A percentile compares a stretch with the other conserved stretches of the same genome.
Conservation (phyloP, 164 flowering plant genomes). For the Nymphaea colorata region DNA sequence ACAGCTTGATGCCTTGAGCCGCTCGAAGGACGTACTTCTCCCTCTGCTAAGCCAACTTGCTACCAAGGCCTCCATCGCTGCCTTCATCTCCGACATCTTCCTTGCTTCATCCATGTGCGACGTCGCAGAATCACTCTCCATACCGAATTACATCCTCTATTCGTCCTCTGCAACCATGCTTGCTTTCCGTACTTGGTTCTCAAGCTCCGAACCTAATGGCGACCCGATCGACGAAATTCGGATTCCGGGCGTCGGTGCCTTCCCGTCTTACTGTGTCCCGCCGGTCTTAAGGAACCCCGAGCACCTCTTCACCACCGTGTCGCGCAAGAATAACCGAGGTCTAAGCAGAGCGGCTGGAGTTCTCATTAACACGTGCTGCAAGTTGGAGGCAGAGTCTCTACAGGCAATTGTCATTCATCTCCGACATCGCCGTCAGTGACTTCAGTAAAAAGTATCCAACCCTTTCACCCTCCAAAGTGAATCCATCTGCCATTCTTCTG, state of each 20-base stretch:
- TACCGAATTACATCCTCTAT: slow-evolving; percentile 26
- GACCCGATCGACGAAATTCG: background rate
- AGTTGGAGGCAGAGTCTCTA: slow-evolving; percentile 22
- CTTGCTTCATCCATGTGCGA: slow-evolving; percentile 8
- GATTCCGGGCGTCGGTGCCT: slow-evolving; percentile 20
- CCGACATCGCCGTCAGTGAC: too few species aligned
- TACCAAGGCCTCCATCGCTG: slow-evolving; percentile 5
- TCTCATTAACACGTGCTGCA: slow-evolving; percentile 23
- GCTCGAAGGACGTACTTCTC: slow-evolving; percentile 21
- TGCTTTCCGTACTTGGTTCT: slow-evolving; percentile 15
- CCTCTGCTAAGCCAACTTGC: slow-evolving; percentile 17
- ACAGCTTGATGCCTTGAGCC: slow-evolving; percentile 22
- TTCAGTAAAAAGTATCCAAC: slow-evolving; percentile 14
- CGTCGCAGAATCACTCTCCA: slow-evolving; percentile 2
- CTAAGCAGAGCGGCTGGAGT: slow-evolving; percentile 23
- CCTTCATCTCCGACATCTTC: slow-evolving; percentile 13
- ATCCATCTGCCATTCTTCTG: slow-evolving; percentile 19
- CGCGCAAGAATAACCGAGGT: slow-evolving; percentile 10
- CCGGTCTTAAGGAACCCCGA: slow-evolving; percentile 13
- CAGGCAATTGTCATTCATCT: too few species aligned
- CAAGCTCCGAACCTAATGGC: background rate
- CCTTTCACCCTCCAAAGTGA: slow-evolving; percentile 34
- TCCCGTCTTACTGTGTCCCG: slow-evolving; percentile 22
- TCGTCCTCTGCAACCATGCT: slow-evolving; percentile 32
- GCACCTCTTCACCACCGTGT: slow-evolving; percentile 10